Evolutionary conservation across 176 grass and related monocot genomes (phyloP).

Genomic region (Poa annua): DNA sequence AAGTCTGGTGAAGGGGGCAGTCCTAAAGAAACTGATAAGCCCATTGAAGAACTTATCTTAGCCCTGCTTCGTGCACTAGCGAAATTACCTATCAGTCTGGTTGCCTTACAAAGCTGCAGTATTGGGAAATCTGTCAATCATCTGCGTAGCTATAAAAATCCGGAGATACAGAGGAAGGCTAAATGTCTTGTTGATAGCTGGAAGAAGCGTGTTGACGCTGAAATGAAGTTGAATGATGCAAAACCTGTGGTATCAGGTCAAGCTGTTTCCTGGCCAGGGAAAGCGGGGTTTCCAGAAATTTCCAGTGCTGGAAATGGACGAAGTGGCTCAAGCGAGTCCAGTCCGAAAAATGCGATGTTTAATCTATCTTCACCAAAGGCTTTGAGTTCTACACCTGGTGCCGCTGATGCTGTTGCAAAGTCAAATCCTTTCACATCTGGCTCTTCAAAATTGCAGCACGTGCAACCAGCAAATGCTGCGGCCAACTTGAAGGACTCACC

Average conservation of each 20-base stretch:
- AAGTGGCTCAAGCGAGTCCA: constrained; percentile 49
- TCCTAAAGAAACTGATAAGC: constrained; percentile 74
- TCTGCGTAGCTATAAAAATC: constrained; percentile 62
- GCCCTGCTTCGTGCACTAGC: constrained; percentile 62
- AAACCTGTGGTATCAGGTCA: constrained; percentile 59
- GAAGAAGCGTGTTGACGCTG: constrained; percentile 72
- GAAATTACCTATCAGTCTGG: constrained; percentile 68
- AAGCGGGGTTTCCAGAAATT: constrained; percentile 57
- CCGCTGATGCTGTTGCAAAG: constrained; percentile 43
- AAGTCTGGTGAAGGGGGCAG: constrained; percentile 72
- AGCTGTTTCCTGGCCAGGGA: constrained; percentile 61
- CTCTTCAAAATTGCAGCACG: constrained; percentile 48
- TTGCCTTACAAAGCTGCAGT: constrained; percentile 66
- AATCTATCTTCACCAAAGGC: constrained; percentile 47
- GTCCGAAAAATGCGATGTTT: constrained; percentile 41
- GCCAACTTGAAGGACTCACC: constrained; percentile 49
- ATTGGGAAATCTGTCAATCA: constrained; percentile 78
- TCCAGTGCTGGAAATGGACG: constrained; percentile 47
- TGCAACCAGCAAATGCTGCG: constrained; percentile 27
- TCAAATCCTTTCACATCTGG: constrained; percentile 26
- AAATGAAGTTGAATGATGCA: constrained; percentile 63
- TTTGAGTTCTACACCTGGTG: constrained; percentile 37
- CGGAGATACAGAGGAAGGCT: constrained; percentile 65
- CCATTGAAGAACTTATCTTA: constrained; percentile 63
- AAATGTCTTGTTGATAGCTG: constrained; percentile 70